Conservation (phyloP, 495 filamentous ascomycete species). For the Penicillium angulare region DNA sequence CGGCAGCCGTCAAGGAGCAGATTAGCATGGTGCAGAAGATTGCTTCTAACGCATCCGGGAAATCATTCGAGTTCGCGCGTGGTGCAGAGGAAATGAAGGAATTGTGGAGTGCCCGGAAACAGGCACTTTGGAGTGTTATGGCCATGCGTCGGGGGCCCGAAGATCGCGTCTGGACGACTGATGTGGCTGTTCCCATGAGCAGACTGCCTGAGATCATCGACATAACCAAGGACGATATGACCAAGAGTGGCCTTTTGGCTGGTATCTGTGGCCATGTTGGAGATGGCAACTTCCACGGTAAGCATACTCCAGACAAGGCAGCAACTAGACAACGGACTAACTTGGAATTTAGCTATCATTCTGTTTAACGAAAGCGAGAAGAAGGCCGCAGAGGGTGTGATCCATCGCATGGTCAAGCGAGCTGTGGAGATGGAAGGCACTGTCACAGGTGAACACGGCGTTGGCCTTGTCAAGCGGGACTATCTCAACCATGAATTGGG, state of each 20-base stretch:
- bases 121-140: slow-evolving; percentile 60
- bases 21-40: slow-evolving; percentile 55
- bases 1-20: slow-evolving; percentile 57
- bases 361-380: slow-evolving; percentile 57
- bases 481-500: slow-evolving; percentile 59
- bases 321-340: too few relatives aligned
- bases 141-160: slow-evolving; percentile 52
- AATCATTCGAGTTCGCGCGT: slow-evolving; percentile 60
- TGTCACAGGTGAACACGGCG: slow-evolving; percentile 63
- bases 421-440: slow-evolving; percentile 65
- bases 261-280: slow-evolving; percentile 68
- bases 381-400: slow-evolving; percentile 47
- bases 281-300: slow-evolving; percentile 65
- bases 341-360: slow-evolving; percentile 43
- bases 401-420: slow-evolving; percentile 60
- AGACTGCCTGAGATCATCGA: slow-evolving; percentile 62
- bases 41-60: slow-evolving; percentile 45
- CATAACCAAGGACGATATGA: slow-evolving; percentile 58
- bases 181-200: slow-evolving; percentile 66
- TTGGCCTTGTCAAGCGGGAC: slow-evolving; percentile 61
- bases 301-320: slow-evolving; percentile 5
- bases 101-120: slow-evolving; percentile 62
- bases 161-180: slow-evolving; percentile 65
- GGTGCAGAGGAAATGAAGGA: slow-evolving; percentile 55
- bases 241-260: slow-evolving; percentile 52